Evolutionary conservation across 2,329 filamentous ascomycete species (phyloP).

Genomic region (Sphaerulina musiva): DNA sequence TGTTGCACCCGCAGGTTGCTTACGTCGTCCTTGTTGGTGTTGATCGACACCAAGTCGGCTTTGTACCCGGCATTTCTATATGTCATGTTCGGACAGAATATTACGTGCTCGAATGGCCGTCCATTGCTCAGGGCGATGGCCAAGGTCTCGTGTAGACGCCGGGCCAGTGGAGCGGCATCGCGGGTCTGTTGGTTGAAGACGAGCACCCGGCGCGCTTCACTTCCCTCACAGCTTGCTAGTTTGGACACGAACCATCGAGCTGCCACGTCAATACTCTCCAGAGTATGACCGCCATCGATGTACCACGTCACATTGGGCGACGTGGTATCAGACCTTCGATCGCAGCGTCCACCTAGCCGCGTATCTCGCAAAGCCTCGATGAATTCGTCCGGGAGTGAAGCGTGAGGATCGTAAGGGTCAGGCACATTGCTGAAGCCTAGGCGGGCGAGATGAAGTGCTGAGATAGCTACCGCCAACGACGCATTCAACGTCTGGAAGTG

Average conservation of each 20-base stretch:
- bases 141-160: constrained; percentile 55
- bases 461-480: constrained; percentile 54
- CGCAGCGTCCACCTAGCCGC: constrained; percentile 68
- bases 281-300: constrained; percentile 82
- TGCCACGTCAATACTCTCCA: constrained; percentile 71
- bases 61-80: constrained; percentile 56
- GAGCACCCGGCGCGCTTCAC: constrained; percentile 49
- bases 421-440: constrained; percentile 40
- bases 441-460: constrained; percentile 50
- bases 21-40: constrained; percentile 53
- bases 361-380: constrained; percentile 59
- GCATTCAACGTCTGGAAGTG: constrained; percentile 60
- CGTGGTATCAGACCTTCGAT: constrained; percentile 53
- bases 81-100: constrained; percentile 76
- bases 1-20: constrained; percentile 59
- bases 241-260: constrained; percentile 65
- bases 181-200: constrained; percentile 93
- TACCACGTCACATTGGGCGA: constrained; percentile 59
- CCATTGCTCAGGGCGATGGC: constrained; percentile 35
- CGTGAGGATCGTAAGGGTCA: constrained; percentile 35
- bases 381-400: constrained; percentile 55
- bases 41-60: constrained; percentile 58
- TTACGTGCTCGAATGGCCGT: constrained; percentile 59
- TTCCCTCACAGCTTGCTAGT: constrained; percentile 26
- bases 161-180: constrained; percentile 61